Base-by-base conservation (phyloP, 2,329 filamentous ascomycete genomes). In the Aspergillus bombycis region DNA sequence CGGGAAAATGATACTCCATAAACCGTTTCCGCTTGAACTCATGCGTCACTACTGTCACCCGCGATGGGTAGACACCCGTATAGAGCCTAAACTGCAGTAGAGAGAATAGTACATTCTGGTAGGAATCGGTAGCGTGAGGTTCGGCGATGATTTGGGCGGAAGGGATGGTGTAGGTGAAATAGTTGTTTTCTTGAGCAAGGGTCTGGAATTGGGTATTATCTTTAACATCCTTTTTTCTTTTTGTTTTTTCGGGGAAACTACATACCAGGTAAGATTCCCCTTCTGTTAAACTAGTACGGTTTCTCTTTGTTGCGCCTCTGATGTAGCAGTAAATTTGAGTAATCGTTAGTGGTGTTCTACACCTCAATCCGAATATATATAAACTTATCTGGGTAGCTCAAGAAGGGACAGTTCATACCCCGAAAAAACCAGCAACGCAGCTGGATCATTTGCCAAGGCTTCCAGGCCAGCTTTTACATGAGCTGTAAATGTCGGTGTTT, bases 61-160 rank as follows among this genome's bases (percentile, higher is more conserved):
- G 79, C 1, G 60, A 57, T 0, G 90, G 90, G 83, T 89, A 92
- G 11, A 38, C 38, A 8, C 74, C 69, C 1, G 79, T 78, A 12
- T 70, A 64, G 2, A 70, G 30, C 7, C 72, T 78, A 63, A 85
- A 86, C 3, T 83, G 80, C 66, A 90, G 82, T 71, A 96, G 81
- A 14, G 90, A 90, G 74, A 94, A 93, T 19, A 96, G 79, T 6
- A 97, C 79, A 74, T 97, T 97, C 74, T 93, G 89, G 72, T 92
- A 94, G 1, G 91, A 94, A 77, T 97, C 94, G 1, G 94, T 88
- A 0, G 94, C 92, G 60, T 86, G 83, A 10, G 89, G 85, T 73
- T 97, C 93, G 2, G 87, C 72, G 0, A 86, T 73, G 21, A 92
- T 28, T 81, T 81, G 36, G n/a, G 54, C 30, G 14, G 57, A 8